phyloP scores from a whole-genome alignment of 768 basidiomycete species.

The Pleurotus tuoliensis region DNA sequence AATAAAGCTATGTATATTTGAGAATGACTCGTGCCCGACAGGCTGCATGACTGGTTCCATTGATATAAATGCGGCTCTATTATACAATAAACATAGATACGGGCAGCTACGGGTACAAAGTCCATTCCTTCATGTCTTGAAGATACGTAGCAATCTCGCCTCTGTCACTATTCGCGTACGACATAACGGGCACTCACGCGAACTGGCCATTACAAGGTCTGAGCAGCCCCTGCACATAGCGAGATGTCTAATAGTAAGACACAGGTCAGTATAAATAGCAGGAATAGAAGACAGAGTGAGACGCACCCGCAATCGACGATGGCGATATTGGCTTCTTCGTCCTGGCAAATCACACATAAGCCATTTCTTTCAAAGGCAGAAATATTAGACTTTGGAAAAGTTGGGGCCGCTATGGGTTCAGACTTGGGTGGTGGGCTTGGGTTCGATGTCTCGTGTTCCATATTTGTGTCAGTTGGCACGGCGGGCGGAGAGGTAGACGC shows the following conservation, averaged over 20 bases:
- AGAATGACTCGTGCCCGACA: too few species aligned
- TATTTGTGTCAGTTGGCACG: constrained; percentile 16
- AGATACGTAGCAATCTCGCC: constrained; percentile 76
- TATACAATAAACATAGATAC: too few species aligned
- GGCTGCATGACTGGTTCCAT: too few species aligned
- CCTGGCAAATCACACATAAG: constrained; percentile 89
- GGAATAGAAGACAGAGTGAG: background rate
- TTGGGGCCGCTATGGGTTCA: constrained; percentile 24
- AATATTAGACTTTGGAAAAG: constrained; percentile 25
- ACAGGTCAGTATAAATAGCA: background rate
- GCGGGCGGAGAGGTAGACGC: constrained; percentile 15
- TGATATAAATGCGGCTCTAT: too few species aligned
- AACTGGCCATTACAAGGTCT: constrained; percentile 72
- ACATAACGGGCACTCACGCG: constrained; percentile 88
- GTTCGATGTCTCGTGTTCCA: constrained; percentile 4
- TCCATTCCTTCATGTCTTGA: constrained; percentile 32
- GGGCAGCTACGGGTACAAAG: too few species aligned
- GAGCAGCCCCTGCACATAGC: constrained; percentile 77
- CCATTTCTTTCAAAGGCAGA: constrained; percentile 62
- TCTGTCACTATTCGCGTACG: constrained; percentile 86
- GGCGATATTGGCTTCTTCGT: constrained; percentile 91
- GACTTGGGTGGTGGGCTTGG: constrained; percentile 23
- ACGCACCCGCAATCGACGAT: constrained; percentile 92
- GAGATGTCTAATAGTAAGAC: constrained; percentile 52
- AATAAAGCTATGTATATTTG: too few species aligned